Base-by-base conservation (phyloP, 305 asterid species). In the Rubia occidens region DNA sequence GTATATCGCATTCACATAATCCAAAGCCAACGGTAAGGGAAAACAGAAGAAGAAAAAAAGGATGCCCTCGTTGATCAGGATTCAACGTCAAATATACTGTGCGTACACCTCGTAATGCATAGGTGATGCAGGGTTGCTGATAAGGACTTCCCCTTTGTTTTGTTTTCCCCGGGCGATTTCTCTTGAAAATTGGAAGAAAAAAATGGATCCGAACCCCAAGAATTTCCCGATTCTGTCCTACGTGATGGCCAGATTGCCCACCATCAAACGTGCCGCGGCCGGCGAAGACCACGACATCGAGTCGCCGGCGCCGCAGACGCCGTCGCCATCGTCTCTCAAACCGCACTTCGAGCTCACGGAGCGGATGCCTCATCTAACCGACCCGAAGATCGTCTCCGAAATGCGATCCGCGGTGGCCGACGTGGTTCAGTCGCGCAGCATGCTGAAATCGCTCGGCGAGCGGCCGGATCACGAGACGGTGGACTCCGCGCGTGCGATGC, bases 391-490 rank as follows among this genome's bases (percentile, higher is more conserved):
- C 79, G 60, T 87, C 60, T 44, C 85, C 69, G 85, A 84, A 32
- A 94, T 94, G 97, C 89, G 86, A 42, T 54, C 72, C 15, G 95
- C 96, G 68, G 96, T 87, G 18, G 75, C 76, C 44, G 97, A 90
- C 67, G 91, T 94, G 53, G 81, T 87, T 51, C 95, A 87, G 73
- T 78, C 95, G 73, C 89, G 99, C 76, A 83, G 93, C 35, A 73
- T 81, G 55, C 85, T 94, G 74, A 78, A 68, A 64, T 70, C 84
- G 64, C 84, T 94, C 3, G 99, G 97, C 0, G 85, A 81, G 71
- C 87, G 95, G 6, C 97, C 99, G 66, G 96, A 87, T 78, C 99
- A 90, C 78, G 99, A 94, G 88, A 63, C 86, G 9, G 86, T 94
- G 26, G 99, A 94, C 71, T 58, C 58, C 17, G 96, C 99, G 3